Conservation (phyloP, 441 rosid genomes). For the Arabidopsis lyrata region DNA sequence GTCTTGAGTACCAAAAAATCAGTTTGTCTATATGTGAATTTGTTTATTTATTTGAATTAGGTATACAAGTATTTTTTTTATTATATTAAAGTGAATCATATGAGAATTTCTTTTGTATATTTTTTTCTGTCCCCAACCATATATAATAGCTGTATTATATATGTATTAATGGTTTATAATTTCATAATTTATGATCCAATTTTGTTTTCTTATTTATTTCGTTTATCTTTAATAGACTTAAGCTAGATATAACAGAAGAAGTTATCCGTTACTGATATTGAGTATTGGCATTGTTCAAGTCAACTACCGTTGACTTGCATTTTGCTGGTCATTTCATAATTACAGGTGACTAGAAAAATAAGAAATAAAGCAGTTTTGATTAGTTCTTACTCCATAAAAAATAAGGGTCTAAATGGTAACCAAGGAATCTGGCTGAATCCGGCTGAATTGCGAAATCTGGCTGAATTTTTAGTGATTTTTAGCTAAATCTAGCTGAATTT, state of each 20-base stretch:
- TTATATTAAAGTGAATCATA: background rate
- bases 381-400: no score
- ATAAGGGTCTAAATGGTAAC: no score
- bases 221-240: background rate
- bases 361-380: background rate
- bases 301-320: background rate
- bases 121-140: background rate
- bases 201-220: no score
- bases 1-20: constrained; percentile 9
- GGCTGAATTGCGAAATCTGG: no score
- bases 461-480: no score
- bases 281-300: constrained; percentile 8
- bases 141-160: background rate
- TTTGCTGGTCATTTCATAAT: constrained; percentile 12
- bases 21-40: background rate
- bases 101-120: background rate
- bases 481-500: no score
- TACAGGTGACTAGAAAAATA: background rate
- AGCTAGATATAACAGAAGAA: constrained; percentile 14
- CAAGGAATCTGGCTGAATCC: no score
- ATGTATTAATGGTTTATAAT: background rate
- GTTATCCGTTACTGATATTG: background rate
- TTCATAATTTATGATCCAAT: background rate
- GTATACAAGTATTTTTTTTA: background rate
- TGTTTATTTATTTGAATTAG: background rate